Percentiles rank a stretch among this genome's conserved stretches.
phyloP scores from a whole-genome alignment of 108 stramenopile genomes.

The Ochromonas danica region DNA sequence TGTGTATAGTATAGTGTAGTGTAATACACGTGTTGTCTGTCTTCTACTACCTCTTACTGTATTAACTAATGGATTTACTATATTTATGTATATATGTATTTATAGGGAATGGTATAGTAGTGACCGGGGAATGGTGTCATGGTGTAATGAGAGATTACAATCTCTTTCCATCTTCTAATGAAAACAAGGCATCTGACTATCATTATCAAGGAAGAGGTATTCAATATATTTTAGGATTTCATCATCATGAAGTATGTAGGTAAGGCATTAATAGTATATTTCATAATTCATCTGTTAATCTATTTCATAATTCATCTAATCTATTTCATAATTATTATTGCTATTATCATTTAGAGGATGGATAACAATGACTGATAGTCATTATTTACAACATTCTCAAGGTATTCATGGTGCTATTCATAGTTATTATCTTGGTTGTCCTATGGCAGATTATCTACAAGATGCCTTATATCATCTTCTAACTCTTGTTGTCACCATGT shows the following conservation, averaged over 20 bases:
- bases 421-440: slow-evolving; percentile 25
- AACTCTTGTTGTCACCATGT: neutral
- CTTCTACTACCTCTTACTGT: no score
- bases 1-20: no score
- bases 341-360: neutral
- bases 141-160: neutral
- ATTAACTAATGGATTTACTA: no score
- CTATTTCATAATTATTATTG: neutral
- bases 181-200: neutral
- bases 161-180: neutral
- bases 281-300: neutral
- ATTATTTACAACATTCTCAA: neutral
- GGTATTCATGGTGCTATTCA: neutral
- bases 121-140: slow-evolving; percentile 34
- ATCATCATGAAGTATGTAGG: neutral
- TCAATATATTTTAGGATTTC: slow-evolving; percentile 31
- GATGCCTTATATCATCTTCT: neutral
- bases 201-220: slow-evolving; percentile 15
- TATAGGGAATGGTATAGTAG: neutral
- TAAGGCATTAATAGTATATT: no score
- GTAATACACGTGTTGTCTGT: no score
- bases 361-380: slow-evolving; percentile 21
- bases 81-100: neutral
- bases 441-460: neutral
- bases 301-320: neutral